phyloP scores from a whole-genome alignment of 1,139 yeast species.

The Eremothecium sinecaudum region DNA sequence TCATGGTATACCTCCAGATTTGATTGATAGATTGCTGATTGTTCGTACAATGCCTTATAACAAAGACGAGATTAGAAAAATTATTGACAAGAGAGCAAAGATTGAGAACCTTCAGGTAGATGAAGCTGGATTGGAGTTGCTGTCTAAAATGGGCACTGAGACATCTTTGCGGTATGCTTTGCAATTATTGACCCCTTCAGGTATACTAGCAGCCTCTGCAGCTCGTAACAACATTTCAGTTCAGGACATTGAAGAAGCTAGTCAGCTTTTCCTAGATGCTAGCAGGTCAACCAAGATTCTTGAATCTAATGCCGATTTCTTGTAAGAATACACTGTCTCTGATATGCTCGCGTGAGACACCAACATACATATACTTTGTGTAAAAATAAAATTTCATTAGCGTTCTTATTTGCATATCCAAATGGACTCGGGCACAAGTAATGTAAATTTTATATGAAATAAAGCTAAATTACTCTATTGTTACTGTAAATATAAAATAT shows the following conservation, averaged over 20 bases:
- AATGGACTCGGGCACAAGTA: no score
- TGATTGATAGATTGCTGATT: conserved; percentile 81
- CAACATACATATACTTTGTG: no score
- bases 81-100: conserved; percentile 69
- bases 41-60: conserved; percentile 85
- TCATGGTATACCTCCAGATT: conserved; percentile 94
- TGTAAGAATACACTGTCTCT: no score
- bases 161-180: conserved; percentile 86
- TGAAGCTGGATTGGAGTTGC: conserved; percentile 58
- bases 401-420: no score
- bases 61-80: conserved; percentile 71
- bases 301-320: conserved; percentile 34
- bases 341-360: no score
- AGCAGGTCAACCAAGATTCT: conserved; percentile 74
- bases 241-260: conserved; percentile 80
- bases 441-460: no score
- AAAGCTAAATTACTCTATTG: no score
- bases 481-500: no score
- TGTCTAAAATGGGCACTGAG: conserved; percentile 61
- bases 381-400: no score
- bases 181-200: conserved; percentile 86
- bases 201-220: conserved; percentile 64
- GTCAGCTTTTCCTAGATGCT: conserved; percentile 77
- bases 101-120: conserved; percentile 62
- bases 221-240: conserved; percentile 63